Evolutionary conservation across 495 filamentous ascomycete genomes (phyloP), one percentile per base, ranked within the genome.

Genomic region (Lindgomyces ingoldianus): DNA sequence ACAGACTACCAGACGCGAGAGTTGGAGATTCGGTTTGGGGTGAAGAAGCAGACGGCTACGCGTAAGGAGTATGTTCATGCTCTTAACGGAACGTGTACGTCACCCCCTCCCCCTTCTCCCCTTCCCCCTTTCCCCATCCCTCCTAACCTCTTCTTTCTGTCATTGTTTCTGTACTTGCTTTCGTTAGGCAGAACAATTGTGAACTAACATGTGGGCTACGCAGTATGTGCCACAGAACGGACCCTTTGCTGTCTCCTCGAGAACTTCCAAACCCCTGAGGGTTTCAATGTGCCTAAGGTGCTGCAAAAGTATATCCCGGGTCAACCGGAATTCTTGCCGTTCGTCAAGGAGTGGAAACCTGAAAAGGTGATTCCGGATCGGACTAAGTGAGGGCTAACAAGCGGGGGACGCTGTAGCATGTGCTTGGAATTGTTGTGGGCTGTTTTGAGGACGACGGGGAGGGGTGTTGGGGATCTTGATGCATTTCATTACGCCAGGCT

Each of bases 11-110:
- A 97, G 78, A 87, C 89, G 30, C 81, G 93, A 47, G 91, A 88
- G 53, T 80, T 97, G 6, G 91, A 96, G 57, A 71, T 73, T 29
- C 56, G 91, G 16, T 94, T 83, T 70, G 91, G 91, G 19, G 78
- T 82, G 19, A 95, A 95, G 79, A 85, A 86, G 68, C 83, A 89
- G 64, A 91, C 87, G 1, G 89, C 93, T 55, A 77, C 80, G 41
- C 90, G 86, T 76, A 98, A 96, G 82, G 87, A 89, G 59, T 98
- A 98, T 75, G 91, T 95, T 47, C 94, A 98, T 76, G 90, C 89
- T 25, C 79, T 98, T 60, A 98, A 98, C 78, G 63, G 63, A 9
- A 67, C 64, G n/a, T 41, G 64, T 67, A 54, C 4, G 52, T 57
- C 21, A 4, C 18, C 42, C 1, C 55, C 24, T 11, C 25, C 21